Evolutionary conservation across 257 asterid genomes (phyloP).

Genomic region (Solanum microdontum): DNA sequence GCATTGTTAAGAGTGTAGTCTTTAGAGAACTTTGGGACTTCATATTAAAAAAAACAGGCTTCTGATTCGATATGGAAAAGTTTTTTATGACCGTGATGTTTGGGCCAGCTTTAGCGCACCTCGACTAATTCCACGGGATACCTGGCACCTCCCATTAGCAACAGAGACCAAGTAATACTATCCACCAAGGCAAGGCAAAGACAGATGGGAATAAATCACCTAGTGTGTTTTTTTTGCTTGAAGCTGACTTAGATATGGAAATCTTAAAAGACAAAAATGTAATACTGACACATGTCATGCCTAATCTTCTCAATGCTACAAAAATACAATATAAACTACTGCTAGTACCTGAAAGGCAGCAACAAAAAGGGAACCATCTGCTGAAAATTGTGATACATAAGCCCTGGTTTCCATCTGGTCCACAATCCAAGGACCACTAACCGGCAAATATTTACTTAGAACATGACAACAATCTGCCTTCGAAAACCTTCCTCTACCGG

Average conservation of each 20-base stretch:
- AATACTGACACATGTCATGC: background rate
- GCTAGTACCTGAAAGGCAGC: slow-evolving; percentile 86
- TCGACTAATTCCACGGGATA: background rate
- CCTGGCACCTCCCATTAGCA: background rate
- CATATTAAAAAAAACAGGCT: background rate
- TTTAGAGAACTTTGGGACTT: background rate
- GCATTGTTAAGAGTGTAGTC: background rate
- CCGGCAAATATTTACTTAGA: slow-evolving; percentile 64
- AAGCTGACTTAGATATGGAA: background rate
- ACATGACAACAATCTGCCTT: slow-evolving; percentile 64
- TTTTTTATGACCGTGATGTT: background rate
- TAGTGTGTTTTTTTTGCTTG: background rate
- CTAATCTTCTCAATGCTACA: background rate
- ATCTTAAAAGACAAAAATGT: background rate
- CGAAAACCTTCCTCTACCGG: slow-evolving; percentile 59
- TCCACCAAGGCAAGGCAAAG: background rate
- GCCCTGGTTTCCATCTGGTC: slow-evolving; percentile 78
- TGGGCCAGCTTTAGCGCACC: background rate
- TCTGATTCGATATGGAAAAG: background rate
- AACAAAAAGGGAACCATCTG: slow-evolving; percentile 70
- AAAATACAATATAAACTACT: background rate
- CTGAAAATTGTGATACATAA: slow-evolving; percentile 79
- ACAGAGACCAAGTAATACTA: background rate
- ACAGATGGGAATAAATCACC: background rate
- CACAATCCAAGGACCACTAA: slow-evolving; percentile 53